These are phyloP conservation scores for Psilocybe cubensis DNA, from an alignment of 768 basidiomycete genomes.

Conservation along the genomic window DNA sequence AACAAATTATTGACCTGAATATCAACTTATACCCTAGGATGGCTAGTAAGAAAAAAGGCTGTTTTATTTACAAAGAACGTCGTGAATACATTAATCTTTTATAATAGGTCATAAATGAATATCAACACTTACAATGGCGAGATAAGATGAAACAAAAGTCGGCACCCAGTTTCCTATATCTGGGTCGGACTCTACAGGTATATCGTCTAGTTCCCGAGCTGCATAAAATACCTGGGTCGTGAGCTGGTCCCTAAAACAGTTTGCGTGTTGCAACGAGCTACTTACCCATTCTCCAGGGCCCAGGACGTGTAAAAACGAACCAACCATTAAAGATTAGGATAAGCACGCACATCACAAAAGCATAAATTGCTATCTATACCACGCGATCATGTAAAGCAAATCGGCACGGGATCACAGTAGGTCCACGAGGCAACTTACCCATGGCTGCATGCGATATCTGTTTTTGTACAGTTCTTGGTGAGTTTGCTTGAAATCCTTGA, in stretches of 20 bases:
- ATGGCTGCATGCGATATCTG: slow-evolving; percentile 17
- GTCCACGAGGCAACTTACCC: slow-evolving; percentile 10
- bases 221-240: neutral
- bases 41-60: slow-evolving; percentile 16
- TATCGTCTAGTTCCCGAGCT: slow-evolving; percentile 16
- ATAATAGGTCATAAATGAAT: neutral
- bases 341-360: slow-evolving; percentile 16
- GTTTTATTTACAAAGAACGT: neutral
- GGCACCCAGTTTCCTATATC: slow-evolving; percentile 20
- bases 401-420: neutral
- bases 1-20: slow-evolving; percentile 14
- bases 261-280: slow-evolving; percentile 1
- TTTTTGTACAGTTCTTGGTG: slow-evolving; percentile 21
- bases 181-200: slow-evolving; percentile 6
- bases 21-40: slow-evolving; percentile 19
- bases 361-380: slow-evolving; percentile 19
- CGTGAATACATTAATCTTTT: neutral
- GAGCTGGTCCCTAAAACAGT: neutral
- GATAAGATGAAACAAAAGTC: slow-evolving; percentile 18
- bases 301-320: slow-evolving; percentile 20
- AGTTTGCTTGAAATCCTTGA: slow-evolving; percentile 11
- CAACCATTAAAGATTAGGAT: slow-evolving; percentile 23
- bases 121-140: slow-evolving; percentile 14
- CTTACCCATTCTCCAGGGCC: slow-evolving; percentile 22
- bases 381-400: neutral